These are phyloP conservation scores for Endotrypanum monterogeii DNA, from an alignment of 208 protist species.

Conservation along the genomic window DNA sequence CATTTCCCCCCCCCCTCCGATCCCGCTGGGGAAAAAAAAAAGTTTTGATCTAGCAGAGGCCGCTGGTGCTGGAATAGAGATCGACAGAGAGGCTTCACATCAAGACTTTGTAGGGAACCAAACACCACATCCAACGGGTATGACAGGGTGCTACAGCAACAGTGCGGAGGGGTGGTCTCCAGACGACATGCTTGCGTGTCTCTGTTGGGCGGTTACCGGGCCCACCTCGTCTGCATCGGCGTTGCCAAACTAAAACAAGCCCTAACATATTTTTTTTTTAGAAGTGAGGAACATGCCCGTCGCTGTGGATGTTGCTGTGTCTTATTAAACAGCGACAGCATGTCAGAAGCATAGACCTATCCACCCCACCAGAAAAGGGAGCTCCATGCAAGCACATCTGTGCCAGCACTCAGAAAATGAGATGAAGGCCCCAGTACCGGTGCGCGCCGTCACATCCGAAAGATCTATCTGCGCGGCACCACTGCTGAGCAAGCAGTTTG, in stretches of 20 bases:
- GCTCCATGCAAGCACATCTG: conserved; percentile 55
- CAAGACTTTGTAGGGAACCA: conserved; percentile 11
- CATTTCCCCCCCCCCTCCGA: no score
- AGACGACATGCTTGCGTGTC: background rate
- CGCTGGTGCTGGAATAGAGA: background rate
- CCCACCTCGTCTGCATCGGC: background rate
- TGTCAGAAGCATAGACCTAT: no score
- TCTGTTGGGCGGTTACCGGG: background rate
- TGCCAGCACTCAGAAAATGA: conserved; percentile 82
- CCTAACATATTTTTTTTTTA: conserved; percentile 15
- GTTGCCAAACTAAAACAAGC: background rate
- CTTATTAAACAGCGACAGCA: conserved; percentile 16
- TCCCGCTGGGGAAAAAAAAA: no score
- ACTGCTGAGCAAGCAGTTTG: conserved; percentile 78
- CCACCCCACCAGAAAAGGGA: no score
- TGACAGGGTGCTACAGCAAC: background rate
- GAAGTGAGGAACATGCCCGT: conserved; percentile 6
- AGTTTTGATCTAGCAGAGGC: background rate
- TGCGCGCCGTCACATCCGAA: conserved; percentile 91
- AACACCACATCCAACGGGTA: conserved; percentile 1
- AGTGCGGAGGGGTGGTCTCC: background rate
- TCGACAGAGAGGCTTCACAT: conserved; percentile 8
- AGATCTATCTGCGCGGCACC: conserved; percentile 76
- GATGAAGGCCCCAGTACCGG: conserved; percentile 73
- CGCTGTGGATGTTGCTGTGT: conserved; percentile 13